phyloP scores from a whole-genome alignment of 208 protist genomes.

The Leishmania mexicana region DNA sequence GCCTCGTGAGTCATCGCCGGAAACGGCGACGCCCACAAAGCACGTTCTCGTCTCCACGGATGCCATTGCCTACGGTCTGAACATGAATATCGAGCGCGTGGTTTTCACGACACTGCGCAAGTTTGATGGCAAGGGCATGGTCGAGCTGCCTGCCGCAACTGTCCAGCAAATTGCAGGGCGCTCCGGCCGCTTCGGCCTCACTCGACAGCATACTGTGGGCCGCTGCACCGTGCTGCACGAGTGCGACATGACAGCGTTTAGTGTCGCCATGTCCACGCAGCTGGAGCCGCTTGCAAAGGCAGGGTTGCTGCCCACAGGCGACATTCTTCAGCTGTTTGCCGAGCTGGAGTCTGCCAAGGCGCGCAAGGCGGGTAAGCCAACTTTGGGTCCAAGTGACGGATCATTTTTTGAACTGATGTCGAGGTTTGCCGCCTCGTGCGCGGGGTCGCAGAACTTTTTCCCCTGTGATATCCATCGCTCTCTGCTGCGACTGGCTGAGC shows the following conservation, averaged over 20 bases:
- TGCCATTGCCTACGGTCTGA: slow-evolving; percentile 96
- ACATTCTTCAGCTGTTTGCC: slow-evolving; percentile 77
- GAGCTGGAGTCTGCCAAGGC: slow-evolving; percentile 35
- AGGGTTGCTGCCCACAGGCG: slow-evolving; percentile 71
- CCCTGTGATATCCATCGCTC: slow-evolving; percentile 75
- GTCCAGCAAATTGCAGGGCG: slow-evolving; percentile 88
- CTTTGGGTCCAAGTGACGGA: neutral
- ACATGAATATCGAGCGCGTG: slow-evolving; percentile 93
- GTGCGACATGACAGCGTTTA: slow-evolving; percentile 35
- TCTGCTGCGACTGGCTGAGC: slow-evolving; percentile 57
- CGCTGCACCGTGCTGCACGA: slow-evolving; percentile 69
- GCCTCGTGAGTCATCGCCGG: neutral
- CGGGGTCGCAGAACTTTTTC: slow-evolving; percentile 55
- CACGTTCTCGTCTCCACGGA: slow-evolving; percentile 93
- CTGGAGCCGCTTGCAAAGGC: slow-evolving; percentile 40
- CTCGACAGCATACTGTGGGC: slow-evolving; percentile 46
- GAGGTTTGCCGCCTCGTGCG: slow-evolving; percentile 44
- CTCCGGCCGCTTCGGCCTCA: slow-evolving; percentile 81
- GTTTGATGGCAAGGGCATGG: slow-evolving; percentile 74
- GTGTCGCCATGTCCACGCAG: slow-evolving; percentile 15
- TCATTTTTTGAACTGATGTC: slow-evolving; percentile 46
- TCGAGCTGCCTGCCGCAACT: slow-evolving; percentile 39
- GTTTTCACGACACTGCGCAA: slow-evolving; percentile 84
- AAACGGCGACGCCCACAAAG: slow-evolving; percentile 20
- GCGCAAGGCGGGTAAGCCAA: neutral